Percentiles rank a stretch among this genome's conserved stretches.
Evolutionary conservation across 768 basidiomycete species (phyloP).

Genomic region (Lentinus tigrinus): DNA sequence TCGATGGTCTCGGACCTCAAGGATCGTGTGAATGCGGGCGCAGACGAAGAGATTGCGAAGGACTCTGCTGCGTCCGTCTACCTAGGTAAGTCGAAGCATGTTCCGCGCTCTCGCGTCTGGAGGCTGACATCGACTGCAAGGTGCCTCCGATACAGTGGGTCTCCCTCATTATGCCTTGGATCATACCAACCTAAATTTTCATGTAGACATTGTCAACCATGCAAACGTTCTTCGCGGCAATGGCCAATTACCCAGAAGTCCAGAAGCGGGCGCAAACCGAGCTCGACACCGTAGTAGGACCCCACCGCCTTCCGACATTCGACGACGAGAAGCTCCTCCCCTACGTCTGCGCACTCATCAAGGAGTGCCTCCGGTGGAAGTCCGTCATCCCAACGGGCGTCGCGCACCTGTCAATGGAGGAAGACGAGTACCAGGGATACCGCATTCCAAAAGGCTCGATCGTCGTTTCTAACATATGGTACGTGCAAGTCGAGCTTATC

Average conservation of each 20-base stretch:
- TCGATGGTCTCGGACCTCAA: no score
- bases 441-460: constrained; percentile 29
- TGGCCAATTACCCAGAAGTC: constrained; percentile 26
- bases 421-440: constrained; percentile 30
- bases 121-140: no score
- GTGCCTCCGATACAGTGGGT: no score
- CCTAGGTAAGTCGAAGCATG: not conserved
- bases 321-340: constrained; percentile 18
- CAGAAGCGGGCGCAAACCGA: constrained; percentile 28
- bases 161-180: no score
- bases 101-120: no score
- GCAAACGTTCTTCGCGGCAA: constrained; percentile 23
- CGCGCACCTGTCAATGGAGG: constrained; percentile 17
- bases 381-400: constrained; percentile 14
- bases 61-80: not conserved
- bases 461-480: constrained; percentile 17
- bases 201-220: constrained; percentile 21
- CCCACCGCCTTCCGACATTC: constrained; percentile 9
- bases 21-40: no score
- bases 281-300: constrained; percentile 22
- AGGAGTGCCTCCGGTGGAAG: constrained; percentile 24
- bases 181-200: no score
- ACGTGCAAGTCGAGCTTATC: not conserved
- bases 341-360: constrained; percentile 22
- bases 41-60: no score